Conservation (phyloP, 116 monocot species). For the Papilionanthe hybrid region DNA sequence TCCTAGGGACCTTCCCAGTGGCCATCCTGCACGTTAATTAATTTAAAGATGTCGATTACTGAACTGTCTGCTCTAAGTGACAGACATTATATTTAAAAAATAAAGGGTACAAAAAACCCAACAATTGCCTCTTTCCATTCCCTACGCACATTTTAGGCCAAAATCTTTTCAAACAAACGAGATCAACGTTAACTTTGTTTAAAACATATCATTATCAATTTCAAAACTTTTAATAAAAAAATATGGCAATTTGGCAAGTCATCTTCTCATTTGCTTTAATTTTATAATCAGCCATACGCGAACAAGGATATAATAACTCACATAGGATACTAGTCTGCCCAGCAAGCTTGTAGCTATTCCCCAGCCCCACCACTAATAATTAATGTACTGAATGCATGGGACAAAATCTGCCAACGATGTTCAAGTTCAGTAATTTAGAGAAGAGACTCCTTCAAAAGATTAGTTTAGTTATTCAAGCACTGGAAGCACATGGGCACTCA, state of each 20-base stretch:
- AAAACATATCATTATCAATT: no score
- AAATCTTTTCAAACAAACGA: no score
- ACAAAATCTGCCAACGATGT: constrained; percentile 11
- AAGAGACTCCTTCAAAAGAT: not conserved
- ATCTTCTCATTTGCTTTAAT: not conserved
- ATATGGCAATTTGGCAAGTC: not conserved
- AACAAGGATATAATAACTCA: not conserved
- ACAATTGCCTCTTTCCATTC: no score
- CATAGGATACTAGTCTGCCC: constrained; percentile 1
- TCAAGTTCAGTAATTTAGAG: not conserved
- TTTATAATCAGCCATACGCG: not conserved
- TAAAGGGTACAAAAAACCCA: no score
- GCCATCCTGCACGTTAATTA: not conserved
- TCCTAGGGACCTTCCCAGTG: no score
- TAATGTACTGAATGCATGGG: constrained; percentile 14
- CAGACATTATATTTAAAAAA: no score
- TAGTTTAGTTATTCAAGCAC: not conserved
- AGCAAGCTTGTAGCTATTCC: not conserved
- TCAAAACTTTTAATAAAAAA: no score
- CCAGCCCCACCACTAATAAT: not conserved
- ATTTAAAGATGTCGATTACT: not conserved
- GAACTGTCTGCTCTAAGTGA: not conserved
- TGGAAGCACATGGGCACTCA: constrained; percentile 2
- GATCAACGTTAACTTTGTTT: no score
- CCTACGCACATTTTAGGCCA: no score